Base-by-base conservation (phyloP, 768 basidiomycete species). In the Lenzites betulinus region DNA sequence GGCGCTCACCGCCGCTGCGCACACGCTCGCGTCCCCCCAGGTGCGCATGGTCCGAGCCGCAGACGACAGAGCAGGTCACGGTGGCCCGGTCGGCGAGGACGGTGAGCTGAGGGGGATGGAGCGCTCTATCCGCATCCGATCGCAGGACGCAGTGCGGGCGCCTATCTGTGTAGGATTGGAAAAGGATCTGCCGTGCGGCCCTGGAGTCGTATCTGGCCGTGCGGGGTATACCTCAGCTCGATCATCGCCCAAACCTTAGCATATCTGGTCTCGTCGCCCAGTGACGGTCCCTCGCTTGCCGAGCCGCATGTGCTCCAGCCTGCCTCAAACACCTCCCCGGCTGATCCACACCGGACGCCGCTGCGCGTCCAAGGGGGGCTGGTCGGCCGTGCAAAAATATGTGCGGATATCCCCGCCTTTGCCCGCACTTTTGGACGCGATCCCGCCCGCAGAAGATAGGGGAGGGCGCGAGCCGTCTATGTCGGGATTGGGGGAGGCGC, bases 181-280 rank as follows among this genome's bases (percentile, higher is more conserved):
- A 25, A 56, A 33, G 35, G 15, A 47, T 56, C 38, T 35, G 22
- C 38, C 23, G 39, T 38, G 13, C 16, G 11, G 4, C 20, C 47
- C 16, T n/a, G n/a, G n/a, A 33, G n/a, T 23, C 13, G 8, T n/a
- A n/a, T 23, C 22, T 42, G 56, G 48, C 48, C 39, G 43, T 58
- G 56, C 48, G 56, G 56, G 56, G 56, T 58, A 58, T 11, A 33
- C 30, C n/a, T n/a, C n/a, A n/a, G n/a, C n/a, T n/a, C 50, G 48
- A 49, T 42, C 26, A 50, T 47, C 26, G 56, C 38, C 56, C 38
- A 51, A 50, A 50, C 41, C 56, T 58, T 49, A 42, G 13, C 56
- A 50, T 50, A 57, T 57, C 55, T 38, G 18, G 35, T 55, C 35
- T 38, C 51, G 13, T 39, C 22, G 51, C n/a, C 49, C 36, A 20